A percentile compares a stretch with the other conserved stretches of the same genome.
phyloP scores from a whole-genome alignment of 2,329 filamentous ascomycete species.

The Hymenoscyphus albidus region DNA sequence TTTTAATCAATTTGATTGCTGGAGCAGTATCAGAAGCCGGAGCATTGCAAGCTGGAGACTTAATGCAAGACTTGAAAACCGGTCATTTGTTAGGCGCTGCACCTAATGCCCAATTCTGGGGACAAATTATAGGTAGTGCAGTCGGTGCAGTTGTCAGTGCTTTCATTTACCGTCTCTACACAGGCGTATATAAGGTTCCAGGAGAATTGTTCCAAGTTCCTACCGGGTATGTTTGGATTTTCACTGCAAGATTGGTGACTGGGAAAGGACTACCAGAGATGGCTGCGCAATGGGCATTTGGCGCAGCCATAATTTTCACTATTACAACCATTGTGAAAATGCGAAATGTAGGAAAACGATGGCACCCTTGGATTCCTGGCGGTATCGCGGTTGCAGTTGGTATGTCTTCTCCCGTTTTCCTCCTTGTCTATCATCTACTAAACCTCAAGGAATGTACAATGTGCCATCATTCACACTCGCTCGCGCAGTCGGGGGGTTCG shows the following conservation, averaged over 20 bases:
- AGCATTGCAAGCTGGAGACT: constrained; percentile 88
- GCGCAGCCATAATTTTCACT: constrained; percentile 71
- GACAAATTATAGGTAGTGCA: constrained; percentile 85
- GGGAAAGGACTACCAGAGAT: constrained; percentile 82
- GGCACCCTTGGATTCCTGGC: constrained; percentile 77
- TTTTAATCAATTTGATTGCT: constrained; percentile 93
- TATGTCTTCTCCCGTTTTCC: constrained; percentile 38
- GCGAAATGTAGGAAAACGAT: constrained; percentile 48
- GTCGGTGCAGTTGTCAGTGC: constrained; percentile 84
- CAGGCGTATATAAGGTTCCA: constrained; percentile 82
- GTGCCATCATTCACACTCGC: constrained; percentile 93
- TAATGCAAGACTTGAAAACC: constrained; percentile 96
- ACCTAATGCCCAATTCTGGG: constrained; percentile 94
- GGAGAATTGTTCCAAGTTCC: constrained; percentile 90
- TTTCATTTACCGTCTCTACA: constrained; percentile 85
- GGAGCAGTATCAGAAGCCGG: constrained; percentile 83
- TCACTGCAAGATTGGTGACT: constrained; percentile 88
- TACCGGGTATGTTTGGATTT: constrained; percentile 95
- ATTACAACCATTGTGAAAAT: constrained; percentile 67
- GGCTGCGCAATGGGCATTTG: constrained; percentile 75
- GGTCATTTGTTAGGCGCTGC: constrained; percentile 89
- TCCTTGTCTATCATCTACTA: constrained; percentile 7
- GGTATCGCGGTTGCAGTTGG: constrained; percentile 94
- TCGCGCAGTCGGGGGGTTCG: constrained; percentile 72
- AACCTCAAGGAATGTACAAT: constrained; percentile 80